These are phyloP conservation scores for Pseudogymnoascus destructans DNA, from an alignment of 2,329 filamentous ascomycete species.

Conservation along the genomic window DNA sequence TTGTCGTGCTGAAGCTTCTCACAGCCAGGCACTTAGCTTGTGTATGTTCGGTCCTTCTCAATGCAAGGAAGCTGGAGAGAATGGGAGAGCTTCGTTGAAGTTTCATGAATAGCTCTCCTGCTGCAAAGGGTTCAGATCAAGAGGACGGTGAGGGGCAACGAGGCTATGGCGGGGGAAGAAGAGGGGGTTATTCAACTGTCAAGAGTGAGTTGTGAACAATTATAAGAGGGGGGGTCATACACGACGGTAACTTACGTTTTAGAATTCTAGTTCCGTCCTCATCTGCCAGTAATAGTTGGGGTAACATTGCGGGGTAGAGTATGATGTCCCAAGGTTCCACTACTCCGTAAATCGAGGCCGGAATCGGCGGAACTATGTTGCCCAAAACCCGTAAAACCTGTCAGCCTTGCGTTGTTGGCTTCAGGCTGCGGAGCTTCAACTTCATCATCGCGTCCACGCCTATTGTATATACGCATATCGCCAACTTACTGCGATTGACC, in stretches of 20 bases:
- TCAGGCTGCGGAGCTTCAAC: not conserved
- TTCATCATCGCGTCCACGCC: not conserved
- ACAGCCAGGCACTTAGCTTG: not conserved
- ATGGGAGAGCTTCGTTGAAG: not conserved
- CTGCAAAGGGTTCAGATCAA: not conserved
- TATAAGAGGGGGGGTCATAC: not conserved
- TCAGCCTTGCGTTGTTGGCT: not conserved
- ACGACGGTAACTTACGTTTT: not conserved
- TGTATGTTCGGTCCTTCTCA: not conserved
- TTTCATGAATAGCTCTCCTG: not conserved
- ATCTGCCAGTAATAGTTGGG: not conserved
- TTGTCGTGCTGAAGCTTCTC: conserved; percentile 18
- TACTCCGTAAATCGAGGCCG: not conserved
- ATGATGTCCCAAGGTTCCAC: not conserved
- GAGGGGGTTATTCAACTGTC: not conserved
- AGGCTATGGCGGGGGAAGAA: conserved; percentile 2
- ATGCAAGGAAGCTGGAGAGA: not conserved
- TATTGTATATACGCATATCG: not conserved
- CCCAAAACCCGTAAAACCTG: not conserved
- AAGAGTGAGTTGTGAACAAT: not conserved
- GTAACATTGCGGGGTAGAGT: conserved; percentile 5
- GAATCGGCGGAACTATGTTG: conserved; percentile 2
- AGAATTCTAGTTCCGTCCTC: not conserved
- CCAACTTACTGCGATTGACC: not conserved
- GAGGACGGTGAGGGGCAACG: not conserved